Evolutionary conservation across 371 early-diverging fungal species (phyloP).

Genomic region (Mortierella sp.): DNA sequence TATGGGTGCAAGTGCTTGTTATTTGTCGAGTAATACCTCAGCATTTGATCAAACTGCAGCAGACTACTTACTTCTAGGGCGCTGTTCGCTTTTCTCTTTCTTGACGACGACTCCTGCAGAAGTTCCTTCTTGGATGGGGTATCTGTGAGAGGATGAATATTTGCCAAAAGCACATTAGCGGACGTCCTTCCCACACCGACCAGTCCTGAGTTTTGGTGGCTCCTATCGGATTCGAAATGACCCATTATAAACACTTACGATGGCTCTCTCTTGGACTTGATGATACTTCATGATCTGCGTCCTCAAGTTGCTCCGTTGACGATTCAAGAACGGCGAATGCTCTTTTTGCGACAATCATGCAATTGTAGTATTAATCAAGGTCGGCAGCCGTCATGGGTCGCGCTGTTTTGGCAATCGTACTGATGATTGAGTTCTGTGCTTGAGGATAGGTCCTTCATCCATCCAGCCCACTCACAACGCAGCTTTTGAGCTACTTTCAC

Average conservation of each 20-base stretch:
- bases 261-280: not conserved
- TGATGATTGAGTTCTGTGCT: not conserved
- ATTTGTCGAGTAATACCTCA: not conserved
- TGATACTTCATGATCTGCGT: not conserved
- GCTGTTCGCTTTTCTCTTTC: not conserved
- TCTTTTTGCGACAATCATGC: not conserved
- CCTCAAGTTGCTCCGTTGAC: conserved; percentile 2
- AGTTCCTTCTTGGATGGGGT: not conserved
- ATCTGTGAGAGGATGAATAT: not conserved
- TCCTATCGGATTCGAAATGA: not conserved
- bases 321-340: not conserved
- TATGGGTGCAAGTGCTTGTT: not conserved
- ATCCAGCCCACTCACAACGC: not conserved
- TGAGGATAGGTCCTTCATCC: conserved; percentile 4
- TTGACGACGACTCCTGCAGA: not conserved
- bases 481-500: not conserved
- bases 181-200: not conserved
- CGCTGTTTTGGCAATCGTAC: not conserved
- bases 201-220: not conserved
- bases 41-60: not conserved
- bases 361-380: not conserved
- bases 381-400: not conserved
- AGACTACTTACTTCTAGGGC: not conserved
- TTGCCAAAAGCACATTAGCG: not conserved
- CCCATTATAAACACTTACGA: not conserved